Percentiles rank a stretch among this genome's conserved stretches.
These are phyloP conservation scores for Xanthoconium stramineum DNA, from an alignment of 768 basidiomycete genomes.

Conservation along the genomic window DNA sequence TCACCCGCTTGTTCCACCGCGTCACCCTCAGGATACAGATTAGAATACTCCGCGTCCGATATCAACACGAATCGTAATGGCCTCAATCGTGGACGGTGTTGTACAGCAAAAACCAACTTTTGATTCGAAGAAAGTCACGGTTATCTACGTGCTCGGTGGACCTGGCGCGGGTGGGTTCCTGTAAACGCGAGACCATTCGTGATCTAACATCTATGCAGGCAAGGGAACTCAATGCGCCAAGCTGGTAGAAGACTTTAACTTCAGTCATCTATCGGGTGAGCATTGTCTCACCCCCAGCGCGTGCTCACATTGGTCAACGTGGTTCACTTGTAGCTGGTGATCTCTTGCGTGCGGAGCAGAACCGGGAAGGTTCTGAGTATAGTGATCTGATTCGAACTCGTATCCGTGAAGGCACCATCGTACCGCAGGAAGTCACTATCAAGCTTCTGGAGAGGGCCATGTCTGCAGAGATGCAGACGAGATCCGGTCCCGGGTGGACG, in stretches of 20 bases:
- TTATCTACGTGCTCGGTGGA: slow-evolving; percentile 94
- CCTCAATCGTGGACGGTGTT: slow-evolving; percentile 6
- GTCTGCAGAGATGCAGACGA: slow-evolving; percentile 51
- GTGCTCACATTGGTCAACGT: slow-evolving; percentile 8
- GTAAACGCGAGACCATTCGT: slow-evolving; percentile 1
- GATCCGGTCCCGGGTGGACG: slow-evolving; percentile 56
- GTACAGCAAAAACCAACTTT: slow-evolving; percentile 40
- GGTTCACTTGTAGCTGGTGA: slow-evolving; percentile 72
- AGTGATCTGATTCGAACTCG: slow-evolving; percentile 82
- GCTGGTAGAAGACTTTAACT: slow-evolving; percentile 81
- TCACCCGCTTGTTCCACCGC: slow-evolving; percentile 63
- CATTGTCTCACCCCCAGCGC: neutral
- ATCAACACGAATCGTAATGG: slow-evolving; percentile 14
- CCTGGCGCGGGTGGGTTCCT: slow-evolving; percentile 79
- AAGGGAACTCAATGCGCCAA: slow-evolving; percentile 93
- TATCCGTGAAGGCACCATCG: slow-evolving; percentile 90
- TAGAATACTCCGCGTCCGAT: slow-evolving; percentile 7
- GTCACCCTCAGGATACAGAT: slow-evolving; percentile 30
- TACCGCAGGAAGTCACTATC: slow-evolving; percentile 95
- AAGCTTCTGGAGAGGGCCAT: slow-evolving; percentile 95
- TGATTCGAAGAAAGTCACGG: slow-evolving; percentile 69
- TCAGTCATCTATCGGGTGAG: slow-evolving; percentile 91
- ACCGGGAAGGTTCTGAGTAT: slow-evolving; percentile 77
- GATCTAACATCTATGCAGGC: slow-evolving; percentile 44
- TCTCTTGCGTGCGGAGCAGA: slow-evolving; percentile 91